Conservation (phyloP, 441 rosid species). For the Populus trichocarpa region DNA sequence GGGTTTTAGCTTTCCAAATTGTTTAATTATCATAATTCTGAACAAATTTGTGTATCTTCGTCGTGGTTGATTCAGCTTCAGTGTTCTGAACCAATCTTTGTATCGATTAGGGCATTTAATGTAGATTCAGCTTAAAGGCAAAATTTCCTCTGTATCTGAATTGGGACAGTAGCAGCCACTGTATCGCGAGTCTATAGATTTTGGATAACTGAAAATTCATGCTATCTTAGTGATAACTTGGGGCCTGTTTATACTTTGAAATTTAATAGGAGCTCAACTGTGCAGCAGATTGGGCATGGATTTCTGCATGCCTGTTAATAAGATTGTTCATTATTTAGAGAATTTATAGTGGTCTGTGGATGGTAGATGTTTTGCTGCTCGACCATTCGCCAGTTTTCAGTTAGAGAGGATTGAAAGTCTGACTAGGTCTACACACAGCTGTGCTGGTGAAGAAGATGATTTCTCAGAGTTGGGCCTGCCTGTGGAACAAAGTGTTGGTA, state of each 20-base stretch:
- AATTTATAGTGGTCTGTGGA: slow-evolving; percentile 2
- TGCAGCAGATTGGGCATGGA: background rate
- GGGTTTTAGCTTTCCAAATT: background rate
- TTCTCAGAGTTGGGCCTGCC: slow-evolving; percentile 29
- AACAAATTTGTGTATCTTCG: background rate
- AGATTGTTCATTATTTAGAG: background rate
- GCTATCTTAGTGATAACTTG: background rate
- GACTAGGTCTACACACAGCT: slow-evolving; percentile 10
- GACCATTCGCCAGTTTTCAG: slow-evolving; percentile 5
- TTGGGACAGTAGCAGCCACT: background rate
- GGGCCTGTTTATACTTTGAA: background rate
- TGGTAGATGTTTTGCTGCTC: slow-evolving; percentile 12
- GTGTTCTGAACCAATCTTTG: background rate
- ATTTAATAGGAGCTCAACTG: background rate
- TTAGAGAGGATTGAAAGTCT: slow-evolving; percentile 15
- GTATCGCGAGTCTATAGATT: background rate
- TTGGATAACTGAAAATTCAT: background rate
- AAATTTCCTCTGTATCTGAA: background rate
- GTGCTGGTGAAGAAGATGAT: slow-evolving; percentile 15
- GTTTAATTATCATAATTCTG: too few species aligned
- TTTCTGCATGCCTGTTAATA: background rate
- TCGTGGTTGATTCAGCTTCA: background rate
- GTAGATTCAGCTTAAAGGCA: background rate
- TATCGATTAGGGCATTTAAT: background rate
- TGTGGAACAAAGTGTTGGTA: slow-evolving; percentile 1